Evolutionary conservation across 2,329 filamentous ascomycete species (phyloP).

Genomic region (Phyllosticta ampelicida): DNA sequence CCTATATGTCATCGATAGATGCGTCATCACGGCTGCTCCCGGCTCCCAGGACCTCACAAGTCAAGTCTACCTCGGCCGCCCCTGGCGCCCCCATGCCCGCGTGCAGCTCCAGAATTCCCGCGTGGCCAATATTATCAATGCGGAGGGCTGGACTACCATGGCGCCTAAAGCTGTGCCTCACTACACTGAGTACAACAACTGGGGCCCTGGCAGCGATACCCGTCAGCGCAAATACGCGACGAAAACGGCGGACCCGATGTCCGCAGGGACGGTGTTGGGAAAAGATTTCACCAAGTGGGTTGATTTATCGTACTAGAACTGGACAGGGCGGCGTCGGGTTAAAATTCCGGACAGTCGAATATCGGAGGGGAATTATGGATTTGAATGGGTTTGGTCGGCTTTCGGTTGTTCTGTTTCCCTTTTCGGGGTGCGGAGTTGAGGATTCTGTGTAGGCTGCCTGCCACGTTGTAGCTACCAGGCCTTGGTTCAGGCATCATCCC

Average conservation of each 20-base stretch:
- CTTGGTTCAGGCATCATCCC: too few relatives aligned
- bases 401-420: too few relatives aligned
- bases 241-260: slow-evolving; percentile 30
- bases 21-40: slow-evolving; percentile 33
- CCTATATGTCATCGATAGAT: slow-evolving; percentile 48
- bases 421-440: too few relatives aligned
- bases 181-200: slow-evolving; percentile 51
- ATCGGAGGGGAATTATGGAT: too few relatives aligned
- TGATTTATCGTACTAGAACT: slow-evolving; percentile 29
- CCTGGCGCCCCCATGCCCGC: slow-evolving; percentile 42
- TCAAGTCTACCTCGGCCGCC: slow-evolving; percentile 40
- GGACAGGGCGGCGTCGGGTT: neutral
- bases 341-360: too few relatives aligned
- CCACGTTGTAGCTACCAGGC: too few relatives aligned
- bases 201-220: slow-evolving; percentile 42
- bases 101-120: slow-evolving; percentile 42
- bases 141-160: slow-evolving; percentile 47
- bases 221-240: slow-evolving; percentile 39
- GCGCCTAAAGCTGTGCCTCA: slow-evolving; percentile 22
- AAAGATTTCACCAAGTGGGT: slow-evolving; percentile 33
- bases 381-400: too few relatives aligned
- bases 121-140: slow-evolving; percentile 47
- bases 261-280: slow-evolving; percentile 37
- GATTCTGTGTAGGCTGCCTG: too few relatives aligned
- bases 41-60: slow-evolving; percentile 18